Base-by-base conservation (phyloP, 345 rosid species). In the Acer campestre region DNA sequence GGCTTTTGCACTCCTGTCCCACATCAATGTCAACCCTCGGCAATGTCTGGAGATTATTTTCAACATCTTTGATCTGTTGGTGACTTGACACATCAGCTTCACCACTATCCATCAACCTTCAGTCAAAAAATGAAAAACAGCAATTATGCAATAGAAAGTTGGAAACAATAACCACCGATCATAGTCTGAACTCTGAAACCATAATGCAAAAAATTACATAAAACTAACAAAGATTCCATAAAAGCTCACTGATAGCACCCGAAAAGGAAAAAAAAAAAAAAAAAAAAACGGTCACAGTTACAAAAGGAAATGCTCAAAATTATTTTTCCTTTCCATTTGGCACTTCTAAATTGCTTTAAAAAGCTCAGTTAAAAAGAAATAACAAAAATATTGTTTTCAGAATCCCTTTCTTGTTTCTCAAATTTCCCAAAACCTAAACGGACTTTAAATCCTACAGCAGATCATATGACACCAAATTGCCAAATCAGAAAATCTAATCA, bases 101-200 rank as follows among this genome's bases (percentile, higher is more conserved):
- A 69, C 70, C 1, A 56, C 70, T 40, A 48, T 67, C 86, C 83
- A 80, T 83, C 62, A 55, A 69, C 58, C 77, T 80, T 61, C 59
- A 70, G 2, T 67, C 40, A 16, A 58, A 38, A 61, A 40, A 70
- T 14, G n/a, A 27, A 58, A 44, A 23, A 61, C 1, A 25, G 25
- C 65, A 56, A 74, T 44, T 6, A 40, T 29, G 27, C 9, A 31
- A 31, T 31, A 6, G 5, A 31, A 31, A 48, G 66, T 68, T 29
- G 61, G 44, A 62, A 61, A 27, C 55, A 48, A 38, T 38, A 55
- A 23, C 53, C 53, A 11, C 31, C 1, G 1, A 3, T 66, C 49
- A 66, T 18, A 1, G 11, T 4, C 11, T 46, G 49, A 46, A 1
- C 5, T 4, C 11, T 46, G 49, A 46, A 46, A 46, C 49, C 14